These are phyloP conservation scores for Calendula officinalis DNA, from an alignment of 129 eudicot genomes.

Conservation along the genomic window DNA sequence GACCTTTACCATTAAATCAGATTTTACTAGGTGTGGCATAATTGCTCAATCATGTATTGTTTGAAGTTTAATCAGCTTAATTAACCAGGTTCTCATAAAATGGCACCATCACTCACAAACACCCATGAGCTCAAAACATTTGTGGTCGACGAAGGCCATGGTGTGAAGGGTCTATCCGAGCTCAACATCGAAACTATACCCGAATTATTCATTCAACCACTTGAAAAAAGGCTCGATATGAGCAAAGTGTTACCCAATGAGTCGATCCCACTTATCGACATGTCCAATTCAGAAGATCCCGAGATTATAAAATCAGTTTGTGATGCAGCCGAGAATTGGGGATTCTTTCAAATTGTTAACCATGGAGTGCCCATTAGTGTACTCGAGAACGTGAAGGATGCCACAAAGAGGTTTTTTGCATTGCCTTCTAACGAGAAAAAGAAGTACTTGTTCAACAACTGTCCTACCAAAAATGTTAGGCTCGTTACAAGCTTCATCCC, in stretches of 20 bases:
- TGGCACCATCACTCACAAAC: constrained; percentile 7
- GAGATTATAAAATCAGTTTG: constrained; percentile 37
- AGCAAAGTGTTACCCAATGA: constrained; percentile 24
- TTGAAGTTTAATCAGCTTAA: too few species aligned
- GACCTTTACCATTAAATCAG: too few species aligned
- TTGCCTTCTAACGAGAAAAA: constrained; percentile 52
- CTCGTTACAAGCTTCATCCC: constrained; percentile 51
- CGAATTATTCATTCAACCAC: constrained; percentile 38
- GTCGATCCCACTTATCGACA: constrained; percentile 48
- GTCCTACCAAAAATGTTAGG: constrained; percentile 37
- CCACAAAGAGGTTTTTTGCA: constrained; percentile 44
- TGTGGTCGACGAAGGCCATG: constrained; percentile 41
- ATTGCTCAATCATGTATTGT: too few species aligned
- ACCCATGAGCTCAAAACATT: constrained; percentile 5
- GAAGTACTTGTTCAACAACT: constrained; percentile 45
- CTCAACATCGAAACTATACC: constrained; percentile 30
- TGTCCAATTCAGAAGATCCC: constrained; percentile 49
- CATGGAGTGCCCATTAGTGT: constrained; percentile 53
- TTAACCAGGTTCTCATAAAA: neutral
- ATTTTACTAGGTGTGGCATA: too few species aligned
- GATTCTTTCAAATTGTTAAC: constrained; percentile 41
- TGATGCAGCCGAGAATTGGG: constrained; percentile 46
- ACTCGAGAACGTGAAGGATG: constrained; percentile 53
- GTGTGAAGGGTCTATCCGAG: constrained; percentile 49
- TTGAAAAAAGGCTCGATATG: constrained; percentile 40